A percentile compares a stretch with the other conserved stretches of the same genome.
phyloP scores from a whole-genome alignment of 225 moss, liverwort and hornwort species.

The Asterella californica region DNA sequence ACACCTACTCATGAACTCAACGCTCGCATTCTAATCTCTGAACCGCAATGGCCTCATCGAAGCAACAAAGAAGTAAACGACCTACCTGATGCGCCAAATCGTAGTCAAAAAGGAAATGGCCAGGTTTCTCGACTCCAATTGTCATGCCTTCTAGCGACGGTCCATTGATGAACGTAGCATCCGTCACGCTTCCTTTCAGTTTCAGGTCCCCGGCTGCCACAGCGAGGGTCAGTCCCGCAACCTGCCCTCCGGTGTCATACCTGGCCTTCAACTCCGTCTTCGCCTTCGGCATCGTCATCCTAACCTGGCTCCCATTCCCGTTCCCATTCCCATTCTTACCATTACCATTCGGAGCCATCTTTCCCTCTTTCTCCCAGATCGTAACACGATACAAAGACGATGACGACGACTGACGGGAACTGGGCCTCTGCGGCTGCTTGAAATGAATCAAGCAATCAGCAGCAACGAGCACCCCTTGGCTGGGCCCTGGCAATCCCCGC shows the following conservation, averaged over 20 bases:
- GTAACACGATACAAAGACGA: not conserved
- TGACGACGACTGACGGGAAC: not conserved
- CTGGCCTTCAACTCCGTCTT: conserved; percentile 71
- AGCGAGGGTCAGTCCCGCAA: conserved; percentile 64
- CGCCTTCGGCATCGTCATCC: conserved; percentile 44
- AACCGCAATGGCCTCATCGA: not conserved
- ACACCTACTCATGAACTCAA: not conserved
- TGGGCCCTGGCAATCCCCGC: conserved; percentile 9
- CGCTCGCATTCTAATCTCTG: not conserved
- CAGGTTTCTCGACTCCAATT: conserved; percentile 85
- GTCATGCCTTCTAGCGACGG: conserved; percentile 59
- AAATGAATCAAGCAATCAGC: not conserved
- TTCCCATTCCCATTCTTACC: not conserved
- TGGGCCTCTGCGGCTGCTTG: not conserved
- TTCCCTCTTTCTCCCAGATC: not conserved
- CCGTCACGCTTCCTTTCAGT: conserved; percentile 71
- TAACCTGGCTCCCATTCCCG: not conserved
- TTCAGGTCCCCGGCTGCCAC: conserved; percentile 74
- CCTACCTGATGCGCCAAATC: conserved; percentile 76
- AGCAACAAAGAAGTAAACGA: not conserved
- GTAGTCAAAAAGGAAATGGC: conserved; percentile 80
- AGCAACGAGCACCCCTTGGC: not conserved
- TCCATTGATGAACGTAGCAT: conserved; percentile 58
- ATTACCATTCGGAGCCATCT: conserved; percentile 18
- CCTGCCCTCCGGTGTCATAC: conserved; percentile 69